These are phyloP conservation scores for Adansonia digitata DNA, from an alignment of 345 rosid genomes.

Conservation along the genomic window DNA sequence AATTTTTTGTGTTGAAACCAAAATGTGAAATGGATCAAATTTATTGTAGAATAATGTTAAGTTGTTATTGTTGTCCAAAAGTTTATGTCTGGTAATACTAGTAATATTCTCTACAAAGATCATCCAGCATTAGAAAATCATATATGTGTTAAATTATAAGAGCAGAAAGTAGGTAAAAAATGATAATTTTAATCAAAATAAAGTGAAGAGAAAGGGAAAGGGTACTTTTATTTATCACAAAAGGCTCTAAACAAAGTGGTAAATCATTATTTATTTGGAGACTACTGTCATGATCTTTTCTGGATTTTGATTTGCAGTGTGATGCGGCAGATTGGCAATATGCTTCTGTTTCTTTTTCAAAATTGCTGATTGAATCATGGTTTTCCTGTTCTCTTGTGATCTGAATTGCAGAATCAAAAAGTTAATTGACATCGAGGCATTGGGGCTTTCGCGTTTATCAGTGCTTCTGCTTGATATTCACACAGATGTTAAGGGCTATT, in stretches of 20 bases:
- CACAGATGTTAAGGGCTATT: conserved; percentile 70
- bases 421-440: conserved; percentile 66
- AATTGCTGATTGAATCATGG: neutral
- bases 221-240: neutral
- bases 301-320: neutral
- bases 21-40: too few species aligned
- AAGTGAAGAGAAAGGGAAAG: neutral
- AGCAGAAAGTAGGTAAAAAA: neutral
- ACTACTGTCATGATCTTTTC: neutral
- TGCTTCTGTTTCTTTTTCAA: neutral
- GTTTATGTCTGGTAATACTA: neutral
- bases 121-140: neutral
- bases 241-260: neutral
- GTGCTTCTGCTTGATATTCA: conserved; percentile 61
- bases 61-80: neutral
- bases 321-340: neutral
- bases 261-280: neutral
- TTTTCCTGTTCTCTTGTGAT: neutral
- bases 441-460: conserved; percentile 68
- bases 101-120: neutral
- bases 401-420: conserved; percentile 55
- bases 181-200: neutral
- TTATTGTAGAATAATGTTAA: neutral
- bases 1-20: neutral
- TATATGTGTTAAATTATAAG: neutral